phyloP scores from a whole-genome alignment of 129 eudicot species.

The Centrapalus pauciflorus region DNA sequence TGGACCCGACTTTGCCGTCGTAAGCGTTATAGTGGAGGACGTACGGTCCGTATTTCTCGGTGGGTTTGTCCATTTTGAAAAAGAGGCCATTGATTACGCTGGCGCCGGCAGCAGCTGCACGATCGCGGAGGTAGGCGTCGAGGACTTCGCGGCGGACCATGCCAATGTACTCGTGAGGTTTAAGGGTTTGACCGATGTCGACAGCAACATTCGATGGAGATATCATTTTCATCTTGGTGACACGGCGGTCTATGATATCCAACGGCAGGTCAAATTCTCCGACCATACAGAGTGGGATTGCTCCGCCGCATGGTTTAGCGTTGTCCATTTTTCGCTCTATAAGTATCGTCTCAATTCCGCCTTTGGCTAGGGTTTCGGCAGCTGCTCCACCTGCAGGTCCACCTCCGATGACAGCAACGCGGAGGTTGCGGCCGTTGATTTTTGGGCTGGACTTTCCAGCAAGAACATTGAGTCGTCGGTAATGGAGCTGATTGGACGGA shows the following conservation, averaged over 20 bases:
- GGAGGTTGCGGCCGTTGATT: conserved; percentile 80
- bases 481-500: conserved; percentile 9
- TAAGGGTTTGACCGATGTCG: conserved; percentile 80
- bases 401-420: conserved; percentile 95
- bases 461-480: conserved; percentile 40
- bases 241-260: conserved; percentile 85
- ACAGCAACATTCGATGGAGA: conserved; percentile 97
- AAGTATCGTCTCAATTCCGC: conserved; percentile 77
- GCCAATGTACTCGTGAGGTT: conserved; percentile 95
- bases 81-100: conserved; percentile 73
- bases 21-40: conserved; percentile 61
- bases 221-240: conserved; percentile 97
- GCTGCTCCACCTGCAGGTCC: conserved; percentile 99
- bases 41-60: conserved; percentile 43
- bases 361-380: conserved; percentile 91
- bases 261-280: conserved; percentile 91
- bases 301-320: conserved; percentile 97
- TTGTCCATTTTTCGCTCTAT: conserved; percentile 89
- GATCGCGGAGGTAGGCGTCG: conserved; percentile 73
- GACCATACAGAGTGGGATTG: conserved; percentile 97
- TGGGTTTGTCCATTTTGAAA: conserved; percentile 76
- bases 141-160: conserved; percentile 98
- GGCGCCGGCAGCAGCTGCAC: conserved; percentile 82
- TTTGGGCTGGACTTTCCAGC: conserved; percentile 79
- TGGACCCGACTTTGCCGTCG: conserved; percentile 49